Conservation (phyloP, 2,329 filamentous ascomycete genomes). For the Fusarium verrucosum region DNA sequence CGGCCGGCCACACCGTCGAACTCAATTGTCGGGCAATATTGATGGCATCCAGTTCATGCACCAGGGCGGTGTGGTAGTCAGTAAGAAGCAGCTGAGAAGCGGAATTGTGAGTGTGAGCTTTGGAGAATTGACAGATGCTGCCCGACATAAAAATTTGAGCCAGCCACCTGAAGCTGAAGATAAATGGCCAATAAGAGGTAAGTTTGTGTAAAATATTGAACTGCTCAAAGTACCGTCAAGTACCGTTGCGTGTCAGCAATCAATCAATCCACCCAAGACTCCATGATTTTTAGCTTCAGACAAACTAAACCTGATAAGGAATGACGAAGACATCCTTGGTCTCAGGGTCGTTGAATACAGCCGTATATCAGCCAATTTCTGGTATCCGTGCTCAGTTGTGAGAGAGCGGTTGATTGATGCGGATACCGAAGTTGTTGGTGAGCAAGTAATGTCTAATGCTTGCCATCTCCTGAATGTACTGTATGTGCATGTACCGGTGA, state of each 20-base stretch:
- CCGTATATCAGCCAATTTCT: slow-evolving; percentile 24
- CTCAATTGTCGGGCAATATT: slow-evolving; percentile 39
- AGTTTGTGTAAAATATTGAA: neutral
- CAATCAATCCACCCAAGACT: slow-evolving; percentile 25
- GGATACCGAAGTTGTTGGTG: neutral
- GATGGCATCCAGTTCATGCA: slow-evolving; percentile 16
- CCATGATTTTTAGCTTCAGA: slow-evolving; percentile 22
- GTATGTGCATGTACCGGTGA: slow-evolving; percentile 1
- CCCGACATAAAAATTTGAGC: neutral
- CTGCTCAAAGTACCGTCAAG: slow-evolving; percentile 29
- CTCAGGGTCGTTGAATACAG: slow-evolving; percentile 12
- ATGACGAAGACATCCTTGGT: slow-evolving; percentile 23
- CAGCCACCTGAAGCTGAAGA: neutral
- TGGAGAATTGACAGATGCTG: neutral
- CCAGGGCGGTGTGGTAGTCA: slow-evolving; percentile 34
- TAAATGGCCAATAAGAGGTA: neutral
- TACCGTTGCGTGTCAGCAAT: slow-evolving; percentile 39
- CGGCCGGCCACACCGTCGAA: slow-evolving; percentile 43
- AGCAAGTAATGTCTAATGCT: neutral
- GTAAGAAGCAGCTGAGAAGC: slow-evolving; percentile 6
- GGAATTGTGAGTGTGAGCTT: neutral
- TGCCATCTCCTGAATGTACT: neutral
- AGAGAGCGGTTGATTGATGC: neutral
- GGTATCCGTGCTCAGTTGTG: slow-evolving; percentile 5
- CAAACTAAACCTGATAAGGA: slow-evolving; percentile 36